Base-by-base conservation (phyloP, 139 green algal genomes). In the Chlorella sp. region DNA sequence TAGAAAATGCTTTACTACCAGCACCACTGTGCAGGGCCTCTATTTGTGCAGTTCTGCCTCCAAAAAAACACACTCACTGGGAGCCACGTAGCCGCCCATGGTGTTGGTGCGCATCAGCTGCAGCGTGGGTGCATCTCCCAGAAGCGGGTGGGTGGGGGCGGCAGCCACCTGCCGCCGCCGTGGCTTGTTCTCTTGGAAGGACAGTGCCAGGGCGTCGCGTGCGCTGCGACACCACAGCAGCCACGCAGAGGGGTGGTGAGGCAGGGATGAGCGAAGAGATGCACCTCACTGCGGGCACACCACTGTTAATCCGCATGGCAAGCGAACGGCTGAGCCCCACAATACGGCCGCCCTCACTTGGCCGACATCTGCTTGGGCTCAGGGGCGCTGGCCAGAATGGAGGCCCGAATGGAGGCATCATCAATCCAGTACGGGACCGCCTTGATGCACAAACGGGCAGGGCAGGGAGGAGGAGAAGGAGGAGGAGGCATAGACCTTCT, bases 351-450 rank as follows among this genome's bases (percentile, higher is more conserved):
- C 4, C 55, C 80, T 56, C 80, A 85, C 67, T 78, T 71, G 36
- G 86, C 26, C 0, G 74, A 67, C 0, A 90, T 74, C 74, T 57
- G 56, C 4, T 39, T 74, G 13, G 87, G 36, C 47, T 75, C 72
- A 0, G 84, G 71, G 13, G 91, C 91, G 20, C 85, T 91, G n/a
- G 83, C 63, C 80, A 94, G 82, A 81, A 96, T 95, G 64, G 87
- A 94, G 13, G 89, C 87, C 0, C 94, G 79, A 32, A 96, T 70
- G 39, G 78, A 92, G 90, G 97, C 94, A 72, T 99, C 96, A 88
- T 99, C 96, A 30, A 99, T 92, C 96, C 96, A 99, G 91, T 99
- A 99, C 12, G 96, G 96, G 72, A 98, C 95, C 16, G 94, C 94
- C 82, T 96, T n/a, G n/a, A n/a, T n/a, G n/a, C n/a, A n/a, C n/a